A percentile compares a stretch with the other conserved stretches of the same genome.
These are phyloP conservation scores for Stylonectria norvegica DNA, from an alignment of 2,329 filamentous ascomycete species.

Conservation along the genomic window DNA sequence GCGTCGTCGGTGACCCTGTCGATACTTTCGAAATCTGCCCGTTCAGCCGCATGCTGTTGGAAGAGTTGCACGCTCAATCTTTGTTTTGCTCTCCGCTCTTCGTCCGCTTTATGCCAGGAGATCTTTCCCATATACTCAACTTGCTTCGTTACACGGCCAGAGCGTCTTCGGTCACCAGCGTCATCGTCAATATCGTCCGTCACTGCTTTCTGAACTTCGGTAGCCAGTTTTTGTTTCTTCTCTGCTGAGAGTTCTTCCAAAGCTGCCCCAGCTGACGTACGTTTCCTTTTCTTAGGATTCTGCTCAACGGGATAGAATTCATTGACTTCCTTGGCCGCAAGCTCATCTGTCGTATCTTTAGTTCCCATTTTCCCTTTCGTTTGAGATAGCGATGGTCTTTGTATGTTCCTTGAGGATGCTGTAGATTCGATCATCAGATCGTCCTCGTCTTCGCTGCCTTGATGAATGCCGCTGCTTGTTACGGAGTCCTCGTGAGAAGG, in stretches of 20 bases:
- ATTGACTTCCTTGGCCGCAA: neutral
- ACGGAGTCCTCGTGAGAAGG: neutral
- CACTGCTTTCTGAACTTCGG: neutral
- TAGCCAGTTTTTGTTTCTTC: neutral
- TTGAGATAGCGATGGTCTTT: neutral
- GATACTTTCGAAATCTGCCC: constrained; percentile 10
- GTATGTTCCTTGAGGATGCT: neutral
- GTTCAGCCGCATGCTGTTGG: constrained; percentile 2
- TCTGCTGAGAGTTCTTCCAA: neutral
- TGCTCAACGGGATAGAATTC: neutral
- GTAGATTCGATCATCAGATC: constrained; percentile 19
- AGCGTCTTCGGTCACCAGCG: constrained; percentile 18
- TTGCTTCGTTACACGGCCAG: constrained; percentile 28
- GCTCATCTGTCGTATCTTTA: constrained; percentile 1
- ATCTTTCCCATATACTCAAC: constrained; percentile 30
- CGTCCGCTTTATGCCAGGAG: constrained; percentile 26
- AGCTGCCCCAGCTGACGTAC: neutral
- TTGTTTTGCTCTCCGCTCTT: constrained; percentile 8
- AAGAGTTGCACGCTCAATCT: constrained; percentile 15
- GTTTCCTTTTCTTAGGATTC: neutral
- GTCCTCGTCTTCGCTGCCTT: constrained; percentile 23
- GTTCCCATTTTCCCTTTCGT: constrained; percentile 1
- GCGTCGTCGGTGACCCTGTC: constrained; percentile 2
- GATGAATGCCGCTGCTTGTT: constrained; percentile 4
- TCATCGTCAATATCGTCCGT: constrained; percentile 6